A percentile compares a stretch with the other conserved stretches of the same genome.
Evolutionary conservation across 2,329 filamentous ascomycete genomes (phyloP).

Genomic region (Xylariaceae sp.): DNA sequence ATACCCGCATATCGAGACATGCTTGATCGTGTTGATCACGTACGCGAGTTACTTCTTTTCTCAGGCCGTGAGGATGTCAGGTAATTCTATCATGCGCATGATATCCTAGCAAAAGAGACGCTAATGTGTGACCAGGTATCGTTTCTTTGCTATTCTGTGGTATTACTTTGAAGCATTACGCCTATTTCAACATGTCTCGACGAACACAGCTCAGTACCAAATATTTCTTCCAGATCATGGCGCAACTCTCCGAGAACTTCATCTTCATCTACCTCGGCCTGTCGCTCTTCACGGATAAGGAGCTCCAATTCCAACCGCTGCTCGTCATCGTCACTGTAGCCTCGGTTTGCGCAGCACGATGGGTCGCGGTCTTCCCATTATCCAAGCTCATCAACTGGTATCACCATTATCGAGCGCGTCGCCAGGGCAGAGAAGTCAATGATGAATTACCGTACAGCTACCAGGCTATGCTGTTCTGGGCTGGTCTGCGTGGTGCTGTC

Average conservation of each 20-base stretch:
- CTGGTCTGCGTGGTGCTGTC: slow-evolving; percentile 88
- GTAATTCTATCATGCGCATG: slow-evolving; percentile 46
- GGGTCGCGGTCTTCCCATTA: slow-evolving; percentile 90
- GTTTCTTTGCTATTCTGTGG: slow-evolving; percentile 96
- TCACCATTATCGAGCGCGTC: slow-evolving; percentile 75
- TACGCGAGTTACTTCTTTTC: slow-evolving; percentile 98
- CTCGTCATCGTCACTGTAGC: slow-evolving; percentile 90
- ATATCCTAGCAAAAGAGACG: not conserved
- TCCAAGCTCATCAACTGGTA: slow-evolving; percentile 89
- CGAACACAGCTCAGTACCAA: slow-evolving; percentile 96
- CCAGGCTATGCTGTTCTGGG: slow-evolving; percentile 99
- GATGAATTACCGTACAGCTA: slow-evolving; percentile 93
- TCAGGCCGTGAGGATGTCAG: slow-evolving; percentile 91
- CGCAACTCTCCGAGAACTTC: slow-evolving; percentile 96
- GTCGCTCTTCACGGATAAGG: slow-evolving; percentile 86
- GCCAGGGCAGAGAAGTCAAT: slow-evolving; percentile 66
- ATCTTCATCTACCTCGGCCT: slow-evolving; percentile 98
- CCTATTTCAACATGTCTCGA: slow-evolving; percentile 99
- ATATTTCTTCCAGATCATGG: slow-evolving; percentile 90
- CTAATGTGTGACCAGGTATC: slow-evolving; percentile 57
- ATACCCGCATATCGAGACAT: slow-evolving; percentile 95
- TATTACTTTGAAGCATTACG: slow-evolving; percentile 97
- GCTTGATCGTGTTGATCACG: slow-evolving; percentile 84
- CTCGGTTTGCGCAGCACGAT: slow-evolving; percentile 87
- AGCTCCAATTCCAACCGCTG: slow-evolving; percentile 84